Base-by-base conservation (phyloP, 768 basidiomycete genomes). In the Neoboletus subvelutipes region DNA sequence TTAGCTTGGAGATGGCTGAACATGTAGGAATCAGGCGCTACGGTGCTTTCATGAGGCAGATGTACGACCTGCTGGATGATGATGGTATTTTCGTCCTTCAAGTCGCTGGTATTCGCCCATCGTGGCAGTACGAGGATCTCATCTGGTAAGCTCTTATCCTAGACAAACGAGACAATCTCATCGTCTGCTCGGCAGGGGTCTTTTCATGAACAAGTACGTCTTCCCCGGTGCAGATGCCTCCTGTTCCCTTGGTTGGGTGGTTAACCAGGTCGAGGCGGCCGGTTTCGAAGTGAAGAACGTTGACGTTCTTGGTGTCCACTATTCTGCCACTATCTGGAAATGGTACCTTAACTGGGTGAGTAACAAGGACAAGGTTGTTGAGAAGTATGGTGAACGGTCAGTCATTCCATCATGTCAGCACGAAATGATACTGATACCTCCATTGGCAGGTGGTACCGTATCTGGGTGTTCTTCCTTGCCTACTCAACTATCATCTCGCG, bases 141-240 rank as follows among this genome's bases (percentile, higher is more conserved):
- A 86, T 93, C 64, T 99, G 97, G 94, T 88, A 65, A 39, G 75
- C 71, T 12, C 52, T 50, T 50, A 2, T 15, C 4, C 13, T 18
- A 20, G 4, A 5, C 29, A 7, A 2, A 28, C 1, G 20, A 28
- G 3, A 5, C 4, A 31, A 15, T 49, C 55, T 59, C 0, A 18
- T 1, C 20, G 10, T n/a, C n/a, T n/a, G 5, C n/a, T 29, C 0
- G 20, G 6, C 40, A 90, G 88, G 91, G 94, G 94, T 62, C 80
- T 95, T 24, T 96, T 95, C 79, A 95, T 95, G 93, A 95, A 92
- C 83, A 94, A 94, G 68, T 98, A 99, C 63, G 77, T 99, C 70
- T 99, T 99, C 87, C 96, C 97, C 45, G 96, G 96, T 69, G 97
- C 96, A 4, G 97, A 99, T 66, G 97, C 97, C 0, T 92, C 88